Evolutionary conservation across 345 rosid genomes (phyloP).

Genomic region (Geranium brycei): DNA sequence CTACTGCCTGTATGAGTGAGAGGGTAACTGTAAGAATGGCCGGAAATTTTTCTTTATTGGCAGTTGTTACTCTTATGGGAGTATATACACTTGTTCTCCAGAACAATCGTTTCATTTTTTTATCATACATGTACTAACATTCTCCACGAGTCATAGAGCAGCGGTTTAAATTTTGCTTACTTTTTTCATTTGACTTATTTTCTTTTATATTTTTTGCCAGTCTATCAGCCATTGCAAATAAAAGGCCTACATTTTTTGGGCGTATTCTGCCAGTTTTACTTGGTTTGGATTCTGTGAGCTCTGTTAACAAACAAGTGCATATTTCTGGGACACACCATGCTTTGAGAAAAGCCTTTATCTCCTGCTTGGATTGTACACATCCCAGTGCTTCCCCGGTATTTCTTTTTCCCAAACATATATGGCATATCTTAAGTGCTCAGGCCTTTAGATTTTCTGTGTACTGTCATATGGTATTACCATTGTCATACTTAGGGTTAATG

Average conservation of each 20-base stretch:
- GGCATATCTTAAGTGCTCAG: not conserved
- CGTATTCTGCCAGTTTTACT: conserved; percentile 86
- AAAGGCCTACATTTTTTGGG: conserved; percentile 80
- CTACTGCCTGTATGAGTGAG: too few relatives aligned
- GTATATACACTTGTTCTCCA: too few relatives aligned
- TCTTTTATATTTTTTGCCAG: conserved; percentile 29
- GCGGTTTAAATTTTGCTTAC: not conserved
- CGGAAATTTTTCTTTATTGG: too few relatives aligned
- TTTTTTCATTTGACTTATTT: conserved; percentile 2
- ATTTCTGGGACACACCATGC: conserved; percentile 55
- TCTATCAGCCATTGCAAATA: conserved; percentile 75
- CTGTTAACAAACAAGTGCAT: conserved; percentile 44
- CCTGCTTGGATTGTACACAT: conserved; percentile 76
- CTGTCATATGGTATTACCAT: not conserved
- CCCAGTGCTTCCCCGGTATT: conserved; percentile 95
- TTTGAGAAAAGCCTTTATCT: conserved; percentile 52
- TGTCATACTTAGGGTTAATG: not conserved
- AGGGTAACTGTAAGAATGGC: too few relatives aligned
- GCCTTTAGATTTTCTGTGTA: not conserved
- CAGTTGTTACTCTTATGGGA: too few relatives aligned
- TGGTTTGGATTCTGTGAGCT: conserved; percentile 63
- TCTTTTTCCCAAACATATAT: conserved; percentile 9
- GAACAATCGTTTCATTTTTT: too few relatives aligned
- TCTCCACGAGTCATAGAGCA: not conserved
- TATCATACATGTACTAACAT: too few relatives aligned